Conservation (phyloP, 192 early-diverging fungal genomes). For the Chytriomyces confervae region DNA sequence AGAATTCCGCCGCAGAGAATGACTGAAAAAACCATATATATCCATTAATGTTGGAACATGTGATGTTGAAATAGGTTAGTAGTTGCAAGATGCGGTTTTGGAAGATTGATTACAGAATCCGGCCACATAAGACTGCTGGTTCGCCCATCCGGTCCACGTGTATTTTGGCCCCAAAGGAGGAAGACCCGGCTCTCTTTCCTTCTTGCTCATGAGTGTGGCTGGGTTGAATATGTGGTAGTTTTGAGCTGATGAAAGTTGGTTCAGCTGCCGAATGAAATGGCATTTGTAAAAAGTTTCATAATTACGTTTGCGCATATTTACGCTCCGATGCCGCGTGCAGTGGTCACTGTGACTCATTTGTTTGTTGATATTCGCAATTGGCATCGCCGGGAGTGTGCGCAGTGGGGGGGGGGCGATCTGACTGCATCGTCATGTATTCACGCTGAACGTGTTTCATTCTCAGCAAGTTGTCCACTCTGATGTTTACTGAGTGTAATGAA, state of each 20-base stretch:
- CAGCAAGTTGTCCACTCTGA: too few relatives aligned
- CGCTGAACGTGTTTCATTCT: too few relatives aligned
- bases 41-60: background rate
- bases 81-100: background rate
- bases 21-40: conserved; percentile 20
- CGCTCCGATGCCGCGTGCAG: too few relatives aligned
- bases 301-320: background rate
- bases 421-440: too few relatives aligned
- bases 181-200: background rate
- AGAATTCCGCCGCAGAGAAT: conserved; percentile 45
- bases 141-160: conserved; percentile 39
- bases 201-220: background rate
- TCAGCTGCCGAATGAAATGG: background rate
- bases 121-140: conserved; percentile 31
- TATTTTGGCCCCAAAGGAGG: conserved; percentile 28
- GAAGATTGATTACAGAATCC: conserved; percentile 37
- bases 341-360: too few relatives aligned
- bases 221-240: background rate
- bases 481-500: background rate
- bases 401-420: too few relatives aligned
- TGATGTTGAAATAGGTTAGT: background rate
- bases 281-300: background rate
- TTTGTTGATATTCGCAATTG: too few relatives aligned
- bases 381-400: too few relatives aligned
- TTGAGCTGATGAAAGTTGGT: background rate